Conservation (phyloP, 1,284 basidiomycete genomes). For the Sparassis latifolia region DNA sequence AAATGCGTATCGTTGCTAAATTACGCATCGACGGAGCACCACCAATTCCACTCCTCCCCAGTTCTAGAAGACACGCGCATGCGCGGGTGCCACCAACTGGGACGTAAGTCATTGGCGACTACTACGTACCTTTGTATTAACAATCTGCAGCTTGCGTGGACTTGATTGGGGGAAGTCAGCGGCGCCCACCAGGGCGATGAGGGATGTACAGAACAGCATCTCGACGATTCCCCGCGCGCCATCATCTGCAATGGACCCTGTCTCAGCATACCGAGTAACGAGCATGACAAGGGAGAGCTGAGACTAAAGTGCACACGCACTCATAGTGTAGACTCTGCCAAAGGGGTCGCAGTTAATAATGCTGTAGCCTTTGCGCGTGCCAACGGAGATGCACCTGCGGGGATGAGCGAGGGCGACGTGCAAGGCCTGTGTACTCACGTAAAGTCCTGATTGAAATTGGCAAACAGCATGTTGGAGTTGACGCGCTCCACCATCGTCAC, state of each 20-base stretch:
- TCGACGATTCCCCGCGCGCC: conserved; percentile 94
- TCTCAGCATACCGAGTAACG: not conserved
- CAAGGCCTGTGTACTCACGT: conserved; percentile 45
- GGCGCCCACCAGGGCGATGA: conserved; percentile 93
- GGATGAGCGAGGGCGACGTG: conserved; percentile 4
- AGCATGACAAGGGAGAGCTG: not conserved
- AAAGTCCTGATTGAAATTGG: conserved; percentile 86
- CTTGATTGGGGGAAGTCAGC: conserved; percentile 85
- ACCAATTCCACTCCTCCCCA: no score
- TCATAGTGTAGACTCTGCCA: conserved; percentile 91
- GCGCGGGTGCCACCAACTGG: no score
- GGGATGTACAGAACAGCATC: conserved; percentile 98
- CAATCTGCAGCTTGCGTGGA: conserved; percentile 91
- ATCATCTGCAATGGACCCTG: conserved; percentile 50
- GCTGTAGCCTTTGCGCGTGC: conserved; percentile 92
- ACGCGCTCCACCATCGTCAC: conserved; percentile 28
- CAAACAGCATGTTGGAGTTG: conserved; percentile 65
- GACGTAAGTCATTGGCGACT: no score
- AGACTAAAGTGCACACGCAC: conserved; percentile 40
- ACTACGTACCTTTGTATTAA: conserved; percentile 85
- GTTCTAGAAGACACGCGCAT: no score
- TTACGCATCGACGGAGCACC: no score
- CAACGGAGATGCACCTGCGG: conserved; percentile 83
- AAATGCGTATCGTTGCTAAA: no score
- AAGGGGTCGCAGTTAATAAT: conserved; percentile 99